A percentile compares a stretch with the other conserved stretches of the same genome.
Evolutionary conservation across 2,329 filamentous ascomycete genomes (phyloP).

Genomic region (Amauroascus niger): DNA sequence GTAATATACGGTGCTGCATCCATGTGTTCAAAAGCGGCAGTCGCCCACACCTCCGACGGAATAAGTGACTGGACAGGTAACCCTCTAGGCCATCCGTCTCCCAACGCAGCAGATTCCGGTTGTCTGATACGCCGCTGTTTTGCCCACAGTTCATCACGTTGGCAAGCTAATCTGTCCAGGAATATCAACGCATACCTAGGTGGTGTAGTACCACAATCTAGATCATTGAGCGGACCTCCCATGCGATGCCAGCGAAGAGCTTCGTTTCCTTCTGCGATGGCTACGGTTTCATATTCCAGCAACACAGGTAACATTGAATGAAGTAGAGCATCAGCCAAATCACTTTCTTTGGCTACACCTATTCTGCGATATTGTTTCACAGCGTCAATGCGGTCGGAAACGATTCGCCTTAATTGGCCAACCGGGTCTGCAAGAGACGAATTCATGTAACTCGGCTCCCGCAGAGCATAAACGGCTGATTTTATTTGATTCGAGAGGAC

Average conservation of each 20-base stretch:
- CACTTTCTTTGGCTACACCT: slow-evolving; percentile 12
- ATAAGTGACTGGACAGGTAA: slow-evolving; percentile 15
- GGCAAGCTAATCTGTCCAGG: slow-evolving; percentile 14
- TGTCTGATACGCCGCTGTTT: slow-evolving; percentile 6
- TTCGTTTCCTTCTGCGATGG: slow-evolving; percentile 10
- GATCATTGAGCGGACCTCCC: not conserved
- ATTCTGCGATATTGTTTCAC: slow-evolving; percentile 7
- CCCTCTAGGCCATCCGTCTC: slow-evolving; percentile 13
- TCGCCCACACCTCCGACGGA: slow-evolving; percentile 9
- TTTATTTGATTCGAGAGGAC: slow-evolving; percentile 10
- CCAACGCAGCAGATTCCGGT: slow-evolving; percentile 7
- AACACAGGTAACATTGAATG: slow-evolving; percentile 13
- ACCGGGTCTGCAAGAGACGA: not conserved
- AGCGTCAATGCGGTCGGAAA: not conserved
- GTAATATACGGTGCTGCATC: slow-evolving; percentile 11
- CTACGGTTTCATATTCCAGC: slow-evolving; percentile 13
- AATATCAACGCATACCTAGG: slow-evolving; percentile 7
- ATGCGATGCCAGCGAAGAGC: slow-evolving; percentile 3
- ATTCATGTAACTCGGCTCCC: slow-evolving; percentile 6
- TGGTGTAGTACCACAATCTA: not conserved
- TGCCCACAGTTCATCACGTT: slow-evolving; percentile 15
- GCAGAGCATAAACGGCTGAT: not conserved
- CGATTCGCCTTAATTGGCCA: not conserved
- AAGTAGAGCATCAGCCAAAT: slow-evolving; percentile 15
- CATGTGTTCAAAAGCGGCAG: slow-evolving; percentile 1